These are phyloP conservation scores for Skeletonema potamos DNA, from an alignment of 108 stramenopile genomes.

Conservation along the genomic window DNA sequence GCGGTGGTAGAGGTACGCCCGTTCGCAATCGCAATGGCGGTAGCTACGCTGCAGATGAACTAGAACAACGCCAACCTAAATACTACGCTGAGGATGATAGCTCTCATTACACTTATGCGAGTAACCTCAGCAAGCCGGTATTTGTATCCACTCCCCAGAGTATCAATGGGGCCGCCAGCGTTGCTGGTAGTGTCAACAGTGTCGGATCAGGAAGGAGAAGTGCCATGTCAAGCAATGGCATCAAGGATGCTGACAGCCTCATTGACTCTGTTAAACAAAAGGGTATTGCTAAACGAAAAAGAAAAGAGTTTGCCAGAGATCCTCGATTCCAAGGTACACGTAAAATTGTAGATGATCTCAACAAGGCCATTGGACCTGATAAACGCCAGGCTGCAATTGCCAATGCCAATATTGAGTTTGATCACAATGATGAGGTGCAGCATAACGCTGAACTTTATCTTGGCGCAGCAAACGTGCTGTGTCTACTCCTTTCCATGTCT, in stretches of 20 bases:
- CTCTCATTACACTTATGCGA: background rate
- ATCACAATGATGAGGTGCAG: slow-evolving; percentile 57
- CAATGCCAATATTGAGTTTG: slow-evolving; percentile 65
- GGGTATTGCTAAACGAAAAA: slow-evolving; percentile 24
- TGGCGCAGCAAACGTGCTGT: slow-evolving; percentile 67
- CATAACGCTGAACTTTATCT: slow-evolving; percentile 71
- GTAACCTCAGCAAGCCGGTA: background rate
- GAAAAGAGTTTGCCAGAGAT: slow-evolving; percentile 33
- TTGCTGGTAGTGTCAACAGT: background rate
- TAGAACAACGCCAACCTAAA: background rate
- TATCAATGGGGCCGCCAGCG: background rate
- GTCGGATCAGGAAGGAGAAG: background rate
- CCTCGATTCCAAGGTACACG: slow-evolving; percentile 9
- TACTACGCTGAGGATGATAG: background rate
- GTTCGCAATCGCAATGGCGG: background rate
- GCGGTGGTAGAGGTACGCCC: background rate
- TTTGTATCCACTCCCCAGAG: background rate
- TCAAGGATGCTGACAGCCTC: background rate
- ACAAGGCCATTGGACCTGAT: slow-evolving; percentile 45
- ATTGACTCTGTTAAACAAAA: slow-evolving; percentile 11
- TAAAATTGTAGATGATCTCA: slow-evolving; percentile 26
- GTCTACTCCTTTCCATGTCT: slow-evolving; percentile 56
- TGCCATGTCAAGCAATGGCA: background rate
- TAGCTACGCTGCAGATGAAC: background rate
- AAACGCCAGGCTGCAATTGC: slow-evolving; percentile 59